phyloP scores from a whole-genome alignment of 2,329 filamentous ascomycete genomes.

The Aaosphaeria pasadenensis region DNA sequence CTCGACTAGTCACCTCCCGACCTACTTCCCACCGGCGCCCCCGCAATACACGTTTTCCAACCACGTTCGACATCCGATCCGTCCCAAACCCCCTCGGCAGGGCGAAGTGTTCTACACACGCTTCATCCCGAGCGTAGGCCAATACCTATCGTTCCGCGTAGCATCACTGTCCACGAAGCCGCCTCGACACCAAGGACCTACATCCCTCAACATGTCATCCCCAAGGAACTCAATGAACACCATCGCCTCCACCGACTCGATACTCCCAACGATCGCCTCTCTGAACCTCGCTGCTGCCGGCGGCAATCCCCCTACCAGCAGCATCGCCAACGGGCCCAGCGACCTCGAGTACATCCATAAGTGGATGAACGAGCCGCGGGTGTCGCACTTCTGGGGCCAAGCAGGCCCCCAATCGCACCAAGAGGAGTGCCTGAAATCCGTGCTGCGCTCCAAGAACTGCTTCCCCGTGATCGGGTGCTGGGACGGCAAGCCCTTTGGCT shows the following conservation, averaged over 20 bases:
- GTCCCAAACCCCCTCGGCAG: slow-evolving; percentile 84
- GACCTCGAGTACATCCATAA: slow-evolving; percentile 70
- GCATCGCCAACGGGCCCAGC: slow-evolving; percentile 33
- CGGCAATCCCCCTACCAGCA: background rate
- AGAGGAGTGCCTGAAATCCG: slow-evolving; percentile 64
- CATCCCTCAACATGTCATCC: slow-evolving; percentile 15
- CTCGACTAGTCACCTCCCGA: slow-evolving; percentile 81
- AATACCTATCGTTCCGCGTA: slow-evolving; percentile 86
- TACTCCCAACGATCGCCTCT: slow-evolving; percentile 27
- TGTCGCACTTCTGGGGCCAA: slow-evolving; percentile 81
- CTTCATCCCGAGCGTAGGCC: slow-evolving; percentile 75
- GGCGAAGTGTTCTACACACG: slow-evolving; percentile 89
- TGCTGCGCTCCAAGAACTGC: slow-evolving; percentile 67
- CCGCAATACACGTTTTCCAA: slow-evolving; percentile 78
- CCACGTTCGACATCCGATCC: slow-evolving; percentile 76
- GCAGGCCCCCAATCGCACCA: slow-evolving; percentile 56
- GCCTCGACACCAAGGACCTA: slow-evolving; percentile 62
- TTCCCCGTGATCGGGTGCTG: slow-evolving; percentile 92
- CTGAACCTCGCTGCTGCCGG: slow-evolving; percentile 11
- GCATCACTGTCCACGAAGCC: slow-evolving; percentile 67
- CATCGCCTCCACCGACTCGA: slow-evolving; percentile 50
- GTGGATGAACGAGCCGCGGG: slow-evolving; percentile 87
- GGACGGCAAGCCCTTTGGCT: slow-evolving; percentile 93
- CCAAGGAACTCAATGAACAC: slow-evolving; percentile 24
- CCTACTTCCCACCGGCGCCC: slow-evolving; percentile 83